Evolutionary conservation across 2,329 filamentous ascomycete genomes (phyloP).

Genomic region (Colletotrichum brevisporum): DNA sequence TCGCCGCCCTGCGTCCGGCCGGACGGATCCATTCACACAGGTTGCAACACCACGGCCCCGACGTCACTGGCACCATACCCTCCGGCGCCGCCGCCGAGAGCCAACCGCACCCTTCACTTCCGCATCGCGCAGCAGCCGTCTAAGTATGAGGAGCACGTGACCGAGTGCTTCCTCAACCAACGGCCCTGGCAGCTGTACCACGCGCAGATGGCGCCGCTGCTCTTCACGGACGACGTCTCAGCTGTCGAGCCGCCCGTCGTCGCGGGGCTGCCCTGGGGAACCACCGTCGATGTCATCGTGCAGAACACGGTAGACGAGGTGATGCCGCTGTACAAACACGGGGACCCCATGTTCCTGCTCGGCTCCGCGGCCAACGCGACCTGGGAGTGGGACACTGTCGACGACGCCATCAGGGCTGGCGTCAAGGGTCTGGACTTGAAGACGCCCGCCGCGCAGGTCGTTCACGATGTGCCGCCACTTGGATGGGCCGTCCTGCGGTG

Average conservation of each 20-base stretch:
- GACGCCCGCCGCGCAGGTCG: conserved; percentile 5
- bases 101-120: conserved; percentile 17
- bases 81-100: not conserved
- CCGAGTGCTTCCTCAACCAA: conserved; percentile 27
- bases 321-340: conserved; percentile 70
- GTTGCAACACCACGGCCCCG: conserved; percentile 1
- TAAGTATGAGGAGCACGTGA: conserved; percentile 13
- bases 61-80: conserved; percentile 1
- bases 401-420: conserved; percentile 57
- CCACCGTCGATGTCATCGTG: conserved; percentile 47
- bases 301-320: conserved; percentile 23
- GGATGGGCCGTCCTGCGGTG: conserved; percentile 32
- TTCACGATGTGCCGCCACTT: conserved; percentile 25
- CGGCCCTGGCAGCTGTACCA: conserved; percentile 26
- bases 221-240: conserved; percentile 63
- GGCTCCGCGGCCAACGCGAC: conserved; percentile 61
- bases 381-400: conserved; percentile 67
- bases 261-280: conserved; percentile 49
- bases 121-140: conserved; percentile 16
- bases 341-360: conserved; percentile 70
- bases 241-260: conserved; percentile 13
- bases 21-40: conserved; percentile 2
- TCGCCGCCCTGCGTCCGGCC: conserved; percentile 1
- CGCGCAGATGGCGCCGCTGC: conserved; percentile 48
- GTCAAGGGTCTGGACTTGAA: not conserved